Conservation (phyloP, 306 rosid genomes). For the Trifolium subterraneum region DNA sequence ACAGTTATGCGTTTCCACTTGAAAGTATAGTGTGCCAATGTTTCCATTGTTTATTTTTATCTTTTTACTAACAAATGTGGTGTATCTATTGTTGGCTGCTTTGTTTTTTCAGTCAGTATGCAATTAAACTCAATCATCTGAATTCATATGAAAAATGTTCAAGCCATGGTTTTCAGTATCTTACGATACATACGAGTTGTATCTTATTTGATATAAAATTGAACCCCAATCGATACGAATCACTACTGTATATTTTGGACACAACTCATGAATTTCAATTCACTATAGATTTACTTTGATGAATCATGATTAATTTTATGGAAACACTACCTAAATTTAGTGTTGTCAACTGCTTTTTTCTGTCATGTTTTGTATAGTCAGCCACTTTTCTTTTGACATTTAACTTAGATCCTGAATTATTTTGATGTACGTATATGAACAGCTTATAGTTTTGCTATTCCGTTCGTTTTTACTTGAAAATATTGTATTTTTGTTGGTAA, state of each 20-base stretch:
- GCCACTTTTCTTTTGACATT: not conserved
- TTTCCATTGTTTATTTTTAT: not conserved
- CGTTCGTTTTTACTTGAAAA: not conserved
- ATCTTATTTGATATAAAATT: not conserved
- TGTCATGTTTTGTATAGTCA: not conserved
- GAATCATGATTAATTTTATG: not conserved
- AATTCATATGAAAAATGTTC: constrained; percentile 21
- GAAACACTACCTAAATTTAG: not conserved
- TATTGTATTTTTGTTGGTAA: not conserved
- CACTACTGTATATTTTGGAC: not conserved
- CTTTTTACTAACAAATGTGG: constrained; percentile 9
- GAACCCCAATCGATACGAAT: not conserved
- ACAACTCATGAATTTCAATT: not conserved
- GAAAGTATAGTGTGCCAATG: constrained; percentile 3
- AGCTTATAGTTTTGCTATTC: not conserved
- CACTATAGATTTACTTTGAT: not conserved
- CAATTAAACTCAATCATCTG: constrained; percentile 13
- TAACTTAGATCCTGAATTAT: not conserved
- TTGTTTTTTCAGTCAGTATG: constrained; percentile 8
- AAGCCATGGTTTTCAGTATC: not conserved
- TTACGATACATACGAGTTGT: not conserved
- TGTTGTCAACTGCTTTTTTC: not conserved
- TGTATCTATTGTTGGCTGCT: constrained; percentile 3
- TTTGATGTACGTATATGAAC: not conserved
- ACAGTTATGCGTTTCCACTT: constrained; percentile 3